A percentile compares a stretch with the other conserved stretches of the same genome.
phyloP scores from a whole-genome alignment of 441 rosid genomes.

The Hura crepitans region DNA sequence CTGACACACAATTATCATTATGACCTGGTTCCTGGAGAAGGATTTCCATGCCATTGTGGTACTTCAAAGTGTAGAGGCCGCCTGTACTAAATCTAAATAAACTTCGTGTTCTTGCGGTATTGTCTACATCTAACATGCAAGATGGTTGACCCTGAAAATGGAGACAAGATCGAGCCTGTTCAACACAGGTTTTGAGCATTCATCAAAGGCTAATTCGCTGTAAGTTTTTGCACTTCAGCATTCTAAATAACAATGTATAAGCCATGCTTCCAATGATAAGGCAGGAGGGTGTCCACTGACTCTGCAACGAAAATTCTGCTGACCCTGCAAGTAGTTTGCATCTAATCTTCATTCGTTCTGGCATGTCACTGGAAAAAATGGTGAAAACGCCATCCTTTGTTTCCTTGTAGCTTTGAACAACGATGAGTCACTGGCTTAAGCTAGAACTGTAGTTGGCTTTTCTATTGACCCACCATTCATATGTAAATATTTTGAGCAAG shows the following conservation, averaged over 20 bases:
- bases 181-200: neutral
- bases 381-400: neutral
- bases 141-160: neutral
- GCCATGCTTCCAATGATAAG: neutral
- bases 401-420: neutral
- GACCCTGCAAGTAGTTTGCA: conserved; percentile 2
- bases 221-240: neutral
- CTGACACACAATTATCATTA: conserved; percentile 62
- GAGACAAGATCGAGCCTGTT: neutral
- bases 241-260: neutral
- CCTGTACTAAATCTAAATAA: conserved; percentile 36
- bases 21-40: conserved; percentile 48
- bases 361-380: neutral
- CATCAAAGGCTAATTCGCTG: neutral
- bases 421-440: conserved; percentile 10
- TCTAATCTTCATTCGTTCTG: conserved; percentile 4
- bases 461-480: conserved; percentile 1
- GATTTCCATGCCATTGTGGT: conserved; percentile 61
- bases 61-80: conserved; percentile 64
- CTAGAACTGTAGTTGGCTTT: conserved; percentile 9
- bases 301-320: neutral
- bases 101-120: neutral
- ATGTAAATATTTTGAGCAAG: conserved; percentile 8
- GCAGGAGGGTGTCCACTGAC: neutral
- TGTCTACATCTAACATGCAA: neutral